phyloP scores from a whole-genome alignment of 1,284 basidiomycete species.

The Retiboletus flavoniger region DNA sequence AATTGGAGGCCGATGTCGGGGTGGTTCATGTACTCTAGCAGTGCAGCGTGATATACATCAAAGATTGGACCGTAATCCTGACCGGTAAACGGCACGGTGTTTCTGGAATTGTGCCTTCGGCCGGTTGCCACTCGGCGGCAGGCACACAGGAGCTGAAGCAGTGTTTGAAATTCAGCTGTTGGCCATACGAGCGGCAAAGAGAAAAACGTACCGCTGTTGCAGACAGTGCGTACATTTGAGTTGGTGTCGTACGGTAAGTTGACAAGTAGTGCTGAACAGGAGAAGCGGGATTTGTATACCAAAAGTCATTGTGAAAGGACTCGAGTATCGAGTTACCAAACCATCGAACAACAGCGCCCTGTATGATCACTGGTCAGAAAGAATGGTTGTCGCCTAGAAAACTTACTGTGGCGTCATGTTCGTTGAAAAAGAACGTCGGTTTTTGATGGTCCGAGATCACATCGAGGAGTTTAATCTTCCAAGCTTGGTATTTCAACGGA shows the following conservation, averaged over 20 bases:
- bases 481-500: background rate
- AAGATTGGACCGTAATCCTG: background rate
- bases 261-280: background rate
- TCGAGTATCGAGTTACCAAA: background rate
- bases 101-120: background rate
- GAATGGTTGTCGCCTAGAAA: background rate
- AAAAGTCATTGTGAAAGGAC: background rate
- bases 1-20: background rate
- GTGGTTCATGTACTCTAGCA: background rate
- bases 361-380: background rate
- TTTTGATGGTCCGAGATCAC: background rate
- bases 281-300: background rate
- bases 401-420: background rate
- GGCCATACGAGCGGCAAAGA: too few species aligned
- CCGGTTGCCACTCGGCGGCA: background rate
- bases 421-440: background rate
- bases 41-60: background rate
- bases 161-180: background rate
- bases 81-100: background rate
- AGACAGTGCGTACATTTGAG: background rate
- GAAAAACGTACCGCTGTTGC: background rate
- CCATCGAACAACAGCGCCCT: background rate
- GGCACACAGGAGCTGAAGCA: background rate
- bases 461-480: background rate
- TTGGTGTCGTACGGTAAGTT: background rate